phyloP scores from a whole-genome alignment of 2,329 filamentous ascomycete species.

The Ceratocystis cacaofunesta region DNA sequence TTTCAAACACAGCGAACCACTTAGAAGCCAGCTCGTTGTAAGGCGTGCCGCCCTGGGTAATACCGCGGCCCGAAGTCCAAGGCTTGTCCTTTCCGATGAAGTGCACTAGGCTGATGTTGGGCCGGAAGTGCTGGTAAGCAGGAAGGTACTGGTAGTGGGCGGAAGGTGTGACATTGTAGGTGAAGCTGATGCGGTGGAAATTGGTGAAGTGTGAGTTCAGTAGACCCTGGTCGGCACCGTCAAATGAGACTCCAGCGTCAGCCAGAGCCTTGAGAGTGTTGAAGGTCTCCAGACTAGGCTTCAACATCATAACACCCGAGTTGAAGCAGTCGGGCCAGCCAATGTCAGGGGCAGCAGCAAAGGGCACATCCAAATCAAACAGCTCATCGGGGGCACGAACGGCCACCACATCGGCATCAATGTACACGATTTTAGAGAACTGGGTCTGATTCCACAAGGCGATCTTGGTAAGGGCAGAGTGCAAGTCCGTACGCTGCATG shows the following conservation, averaged over 20 bases:
- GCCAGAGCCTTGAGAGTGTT: slow-evolving; percentile 74
- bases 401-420: slow-evolving; percentile 88
- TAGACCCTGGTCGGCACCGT: slow-evolving; percentile 90
- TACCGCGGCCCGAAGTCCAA: slow-evolving; percentile 54
- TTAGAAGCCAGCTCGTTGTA: slow-evolving; percentile 61
- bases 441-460: slow-evolving; percentile 82
- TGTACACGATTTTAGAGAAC: slow-evolving; percentile 83
- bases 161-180: slow-evolving; percentile 93
- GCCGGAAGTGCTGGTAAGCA: slow-evolving; percentile 84
- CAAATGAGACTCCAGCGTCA: slow-evolving; percentile 77
- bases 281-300: slow-evolving; percentile 75
- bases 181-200: slow-evolving; percentile 82
- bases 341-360: slow-evolving; percentile 74
- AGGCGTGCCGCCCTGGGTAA: slow-evolving; percentile 24
- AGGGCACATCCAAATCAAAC: slow-evolving; percentile 48
- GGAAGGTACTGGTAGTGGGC: slow-evolving; percentile 96
- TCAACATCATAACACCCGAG: slow-evolving; percentile 87
- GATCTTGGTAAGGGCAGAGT: slow-evolving; percentile 93
- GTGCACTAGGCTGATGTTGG: slow-evolving; percentile 77
- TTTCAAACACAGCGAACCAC: slow-evolving; percentile 93
- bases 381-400: slow-evolving; percentile 85
- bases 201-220: slow-evolving; percentile 87
- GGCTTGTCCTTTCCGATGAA: slow-evolving; percentile 90
- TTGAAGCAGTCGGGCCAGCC: slow-evolving; percentile 99
- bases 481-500: slow-evolving; percentile 81